Conservation (phyloP, 129 eudicot genomes). For the Lactuca saligna region DNA sequence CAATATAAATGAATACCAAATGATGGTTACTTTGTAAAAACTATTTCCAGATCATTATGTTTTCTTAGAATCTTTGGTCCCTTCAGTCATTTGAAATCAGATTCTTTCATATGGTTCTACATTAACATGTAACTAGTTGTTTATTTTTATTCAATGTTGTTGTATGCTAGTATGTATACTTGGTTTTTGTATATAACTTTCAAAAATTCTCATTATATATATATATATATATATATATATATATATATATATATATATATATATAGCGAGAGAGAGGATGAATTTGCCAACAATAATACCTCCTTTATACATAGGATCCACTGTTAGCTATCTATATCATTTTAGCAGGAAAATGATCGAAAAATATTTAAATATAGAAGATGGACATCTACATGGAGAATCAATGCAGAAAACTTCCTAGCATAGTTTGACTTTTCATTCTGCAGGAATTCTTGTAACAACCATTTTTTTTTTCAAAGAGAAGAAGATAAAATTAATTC, state of each 20-base stretch:
- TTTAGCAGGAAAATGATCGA: slow-evolving; percentile 61
- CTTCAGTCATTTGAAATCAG: slow-evolving; percentile 71
- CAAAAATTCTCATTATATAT: slow-evolving; percentile 12
- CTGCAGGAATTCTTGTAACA: no score
- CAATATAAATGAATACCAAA: slow-evolving; percentile 1
- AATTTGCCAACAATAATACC: slow-evolving; percentile 77
- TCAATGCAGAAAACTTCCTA: slow-evolving; percentile 41
- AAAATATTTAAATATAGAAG: slow-evolving; percentile 57
- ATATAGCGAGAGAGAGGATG: no score
- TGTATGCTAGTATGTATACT: background rate
- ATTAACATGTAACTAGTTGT: slow-evolving; percentile 61
- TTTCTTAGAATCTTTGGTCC: slow-evolving; percentile 72
- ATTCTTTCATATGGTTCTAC: slow-evolving; percentile 54
- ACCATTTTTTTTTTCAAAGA: no score
- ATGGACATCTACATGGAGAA: slow-evolving; percentile 56
- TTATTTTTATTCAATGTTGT: background rate
- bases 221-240: slow-evolving; percentile 50
- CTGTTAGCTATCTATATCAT: slow-evolving; percentile 86
- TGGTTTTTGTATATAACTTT: background rate
- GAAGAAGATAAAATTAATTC: no score
- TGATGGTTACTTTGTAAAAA: background rate
- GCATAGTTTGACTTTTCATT: slow-evolving; percentile 51
- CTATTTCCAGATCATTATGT: slow-evolving; percentile 68
- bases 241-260: slow-evolving; percentile 59
- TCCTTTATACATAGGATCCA: slow-evolving; percentile 90